phyloP scores from a whole-genome alignment of 192 early-diverging fungal species.

The Coemansia sp. region DNA sequence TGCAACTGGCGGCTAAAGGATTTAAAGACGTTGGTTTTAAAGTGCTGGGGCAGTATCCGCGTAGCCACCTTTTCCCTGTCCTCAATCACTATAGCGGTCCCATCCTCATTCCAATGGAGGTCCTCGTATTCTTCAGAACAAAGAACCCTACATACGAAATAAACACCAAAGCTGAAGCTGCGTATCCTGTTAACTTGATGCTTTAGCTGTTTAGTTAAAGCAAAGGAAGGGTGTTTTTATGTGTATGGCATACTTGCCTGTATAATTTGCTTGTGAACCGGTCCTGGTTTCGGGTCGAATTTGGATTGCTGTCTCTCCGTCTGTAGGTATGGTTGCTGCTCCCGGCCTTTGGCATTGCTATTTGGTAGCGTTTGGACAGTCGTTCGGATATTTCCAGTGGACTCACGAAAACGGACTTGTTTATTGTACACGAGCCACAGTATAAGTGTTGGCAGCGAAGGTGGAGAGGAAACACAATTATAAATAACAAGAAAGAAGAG shows the following conservation, averaged over 20 bases:
- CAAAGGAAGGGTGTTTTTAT: neutral
- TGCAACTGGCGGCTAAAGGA: conserved; percentile 52
- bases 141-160: conserved; percentile 18
- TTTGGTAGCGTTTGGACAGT: neutral
- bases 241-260: conserved; percentile 9
- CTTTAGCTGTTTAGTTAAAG: neutral
- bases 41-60: conserved; percentile 20
- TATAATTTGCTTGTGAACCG: conserved; percentile 31
- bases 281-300: neutral
- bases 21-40: conserved; percentile 21
- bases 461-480: too few species aligned
- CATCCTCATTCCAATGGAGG: conserved; percentile 31
- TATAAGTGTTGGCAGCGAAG: too few species aligned
- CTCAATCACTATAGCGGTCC: conserved; percentile 18
- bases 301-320: neutral
- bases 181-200: neutral
- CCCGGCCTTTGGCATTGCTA: conserved; percentile 14
- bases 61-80: neutral
- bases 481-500: neutral
- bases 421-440: neutral
- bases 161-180: neutral
- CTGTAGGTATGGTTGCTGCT: neutral
- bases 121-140: neutral
- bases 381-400: neutral
- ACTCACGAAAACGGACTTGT: too few species aligned